A percentile compares a stretch with the other conserved stretches of the same genome.
phyloP scores from a whole-genome alignment of 1,284 basidiomycete species.

The Tilletiopsis washingtonensis region DNA sequence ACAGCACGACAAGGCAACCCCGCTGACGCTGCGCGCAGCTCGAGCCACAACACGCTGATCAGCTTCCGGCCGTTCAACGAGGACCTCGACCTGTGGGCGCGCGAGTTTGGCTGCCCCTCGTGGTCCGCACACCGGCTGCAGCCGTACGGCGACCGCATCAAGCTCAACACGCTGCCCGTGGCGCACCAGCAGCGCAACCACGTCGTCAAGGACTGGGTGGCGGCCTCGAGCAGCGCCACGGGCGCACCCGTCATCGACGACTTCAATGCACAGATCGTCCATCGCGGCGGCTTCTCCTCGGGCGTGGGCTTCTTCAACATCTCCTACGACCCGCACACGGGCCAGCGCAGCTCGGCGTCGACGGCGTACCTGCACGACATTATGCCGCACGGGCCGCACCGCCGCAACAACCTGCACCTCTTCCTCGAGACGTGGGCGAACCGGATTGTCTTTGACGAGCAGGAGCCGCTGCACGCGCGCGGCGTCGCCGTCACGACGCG shows the following conservation, averaged over 20 bases:
- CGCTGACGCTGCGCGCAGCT: constrained; percentile 10
- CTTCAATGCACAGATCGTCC: constrained; percentile 42
- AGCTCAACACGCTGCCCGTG: constrained; percentile 47
- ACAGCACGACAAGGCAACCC: no score
- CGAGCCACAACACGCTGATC: constrained; percentile 48
- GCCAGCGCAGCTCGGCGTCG: constrained; percentile 40
- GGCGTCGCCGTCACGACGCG: constrained; percentile 36
- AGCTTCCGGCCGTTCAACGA: constrained; percentile 47
- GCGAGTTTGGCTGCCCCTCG: constrained; percentile 37
- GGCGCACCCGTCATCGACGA: constrained; percentile 43
- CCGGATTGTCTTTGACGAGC: constrained; percentile 21
- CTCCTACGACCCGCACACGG: constrained; percentile 46
- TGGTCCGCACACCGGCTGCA: constrained; percentile 40
- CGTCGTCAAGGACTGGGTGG: constrained; percentile 46
- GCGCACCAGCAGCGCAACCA: constrained; percentile 45
- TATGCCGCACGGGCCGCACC: constrained; percentile 41
- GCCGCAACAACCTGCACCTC: constrained; percentile 45
- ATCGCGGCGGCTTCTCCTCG: constrained; percentile 35
- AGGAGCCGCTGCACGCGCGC: constrained; percentile 23
- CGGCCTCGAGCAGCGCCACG: constrained; percentile 31
- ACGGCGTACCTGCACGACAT: constrained; percentile 48
- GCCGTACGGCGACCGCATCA: constrained; percentile 45
- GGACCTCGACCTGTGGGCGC: constrained; percentile 46
- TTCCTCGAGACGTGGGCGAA: constrained; percentile 48
- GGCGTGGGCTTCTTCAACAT: constrained; percentile 48